A percentile compares a stretch with the other conserved stretches of the same genome.
Conservation (phyloP, 352 stramenopile genomes). For the Saprolegnia parasitica region DNA sequence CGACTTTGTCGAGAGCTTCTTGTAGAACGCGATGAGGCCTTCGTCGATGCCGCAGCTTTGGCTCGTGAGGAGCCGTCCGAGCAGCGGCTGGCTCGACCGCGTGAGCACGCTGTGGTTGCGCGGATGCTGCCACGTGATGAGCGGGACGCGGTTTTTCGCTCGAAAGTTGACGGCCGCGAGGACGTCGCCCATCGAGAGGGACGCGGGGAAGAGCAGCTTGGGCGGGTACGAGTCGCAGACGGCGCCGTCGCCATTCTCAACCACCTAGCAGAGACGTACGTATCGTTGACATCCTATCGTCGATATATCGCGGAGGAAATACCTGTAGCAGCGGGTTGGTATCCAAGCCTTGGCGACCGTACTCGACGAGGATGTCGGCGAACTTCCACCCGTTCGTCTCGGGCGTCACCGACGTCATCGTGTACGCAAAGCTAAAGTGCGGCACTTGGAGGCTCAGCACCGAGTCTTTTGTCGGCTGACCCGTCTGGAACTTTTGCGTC, state of each 20-base stretch:
- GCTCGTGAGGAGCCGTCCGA: constrained; percentile 66
- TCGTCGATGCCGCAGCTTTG: constrained; percentile 36
- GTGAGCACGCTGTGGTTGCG: constrained; percentile 73
- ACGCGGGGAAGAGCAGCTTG: constrained; percentile 67
- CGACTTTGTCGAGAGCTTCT: constrained; percentile 29
- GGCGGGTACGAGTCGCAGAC: constrained; percentile 82
- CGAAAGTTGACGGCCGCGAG: constrained; percentile 75
- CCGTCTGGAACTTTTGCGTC: constrained; percentile 50
- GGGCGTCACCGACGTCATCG: constrained; percentile 35
- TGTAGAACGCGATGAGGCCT: constrained; percentile 8
- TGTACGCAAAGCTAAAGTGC: constrained; percentile 66
- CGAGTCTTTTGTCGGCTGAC: constrained; percentile 23
- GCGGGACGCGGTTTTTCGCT: constrained; percentile 78
- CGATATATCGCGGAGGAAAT: constrained; percentile 14
- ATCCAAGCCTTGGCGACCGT: constrained; percentile 67
- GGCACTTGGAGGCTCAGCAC: constrained; percentile 25
- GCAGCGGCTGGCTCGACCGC: constrained; percentile 75
- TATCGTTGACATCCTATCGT: constrained; percentile 2
- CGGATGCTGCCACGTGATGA: constrained; percentile 81
- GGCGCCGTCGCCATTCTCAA: constrained; percentile 71
- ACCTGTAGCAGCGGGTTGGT: constrained; percentile 59
- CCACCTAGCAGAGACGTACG: constrained; percentile 41
- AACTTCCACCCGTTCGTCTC: constrained; percentile 73
- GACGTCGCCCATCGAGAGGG: constrained; percentile 60
- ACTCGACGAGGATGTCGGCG: constrained; percentile 67